Base-by-base conservation (phyloP, 495 filamentous ascomycete genomes). In the Articulospora tetracladia region DNA sequence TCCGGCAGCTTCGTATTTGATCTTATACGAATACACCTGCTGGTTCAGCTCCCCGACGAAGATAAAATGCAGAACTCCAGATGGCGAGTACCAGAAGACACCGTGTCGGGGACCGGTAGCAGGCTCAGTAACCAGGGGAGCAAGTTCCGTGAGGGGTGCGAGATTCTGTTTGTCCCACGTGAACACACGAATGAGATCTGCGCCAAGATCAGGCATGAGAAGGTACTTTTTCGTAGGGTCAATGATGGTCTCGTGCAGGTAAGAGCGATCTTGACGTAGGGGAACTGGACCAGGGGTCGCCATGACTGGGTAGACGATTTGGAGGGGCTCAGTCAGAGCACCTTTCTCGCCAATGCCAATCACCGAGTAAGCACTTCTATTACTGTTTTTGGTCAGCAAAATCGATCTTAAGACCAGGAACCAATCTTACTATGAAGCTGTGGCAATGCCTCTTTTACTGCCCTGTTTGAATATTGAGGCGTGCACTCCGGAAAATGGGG, bases 391-490 rank as follows among this genome's bases (percentile, higher is more conserved):
- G 10, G 8, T 12, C n/a, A 15, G 17, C n/a, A n/a, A n/a, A n/a
- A n/a, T n/a, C n/a, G n/a, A n/a, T n/a, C n/a, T n/a, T n/a, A n/a
- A n/a, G n/a, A n/a, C n/a, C n/a, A n/a, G n/a, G n/a, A n/a, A n/a
- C n/a, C n/a, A n/a, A n/a, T n/a, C 47, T 50, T 50, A 50, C 47
- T 50, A 50, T 3, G 47, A 50, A 25, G 25, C 47, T 8, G 47
- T 50, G 24, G 47, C 47, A 50, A 50, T 50, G 20, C 47, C 47
- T 25, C 20, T 24, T 3, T 44, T 44, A 6, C 22, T 26, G 12
- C 25, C 47, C 12, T 50, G 19, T 3, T 22, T 22, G 47, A 50
- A 50, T 12, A 50, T 25, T 3, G 8, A 12, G 17, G 20, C 47
- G 6, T 7, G 25, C 25, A 50, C 47, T 6, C 19, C 47, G 7